These are phyloP conservation scores for Aegle marmelos DNA, from an alignment of 345 rosid species.

Conservation along the genomic window DNA sequence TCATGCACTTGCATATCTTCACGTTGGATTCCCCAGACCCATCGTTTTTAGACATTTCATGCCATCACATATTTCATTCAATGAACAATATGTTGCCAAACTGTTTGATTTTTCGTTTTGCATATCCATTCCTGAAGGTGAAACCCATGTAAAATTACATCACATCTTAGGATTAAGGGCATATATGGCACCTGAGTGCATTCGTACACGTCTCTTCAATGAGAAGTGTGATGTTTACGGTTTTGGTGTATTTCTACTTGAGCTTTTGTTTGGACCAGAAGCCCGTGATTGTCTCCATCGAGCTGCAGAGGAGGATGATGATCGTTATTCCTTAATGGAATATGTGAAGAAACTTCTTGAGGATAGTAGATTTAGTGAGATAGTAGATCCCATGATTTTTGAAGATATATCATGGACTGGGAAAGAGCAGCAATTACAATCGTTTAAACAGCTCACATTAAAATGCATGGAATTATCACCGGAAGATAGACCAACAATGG, in stretches of 20 bases:
- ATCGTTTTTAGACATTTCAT: conserved; percentile 13
- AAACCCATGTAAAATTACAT: not conserved
- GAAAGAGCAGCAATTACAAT: conserved; percentile 2
- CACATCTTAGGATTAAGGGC: not conserved
- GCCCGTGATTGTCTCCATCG: accelerated
- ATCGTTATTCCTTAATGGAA: too few species aligned
- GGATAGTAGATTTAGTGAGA: not conserved
- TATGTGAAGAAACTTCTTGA: not conserved
- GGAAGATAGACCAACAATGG: conserved; percentile 20
- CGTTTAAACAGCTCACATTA: not conserved
- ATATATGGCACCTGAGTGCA: not conserved
- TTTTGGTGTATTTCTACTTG: not conserved
- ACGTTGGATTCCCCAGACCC: conserved; percentile 19
- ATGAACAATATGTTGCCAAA: conserved; percentile 11
- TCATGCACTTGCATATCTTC: conserved; percentile 15
- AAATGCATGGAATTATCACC: not conserved
- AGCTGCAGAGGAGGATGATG: too few species aligned
- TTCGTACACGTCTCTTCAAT: too few species aligned
- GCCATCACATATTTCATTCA: not conserved
- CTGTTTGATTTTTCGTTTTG: conserved; percentile 5
- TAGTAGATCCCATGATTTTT: not conserved
- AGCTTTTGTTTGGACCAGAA: not conserved
- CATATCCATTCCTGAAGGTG: conserved; percentile 24
- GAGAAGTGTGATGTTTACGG: conserved; percentile 15
- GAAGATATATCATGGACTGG: not conserved